These are phyloP conservation scores for Fomitopsis betulina DNA, from an alignment of 1,284 basidiomycete species.

Conservation along the genomic window DNA sequence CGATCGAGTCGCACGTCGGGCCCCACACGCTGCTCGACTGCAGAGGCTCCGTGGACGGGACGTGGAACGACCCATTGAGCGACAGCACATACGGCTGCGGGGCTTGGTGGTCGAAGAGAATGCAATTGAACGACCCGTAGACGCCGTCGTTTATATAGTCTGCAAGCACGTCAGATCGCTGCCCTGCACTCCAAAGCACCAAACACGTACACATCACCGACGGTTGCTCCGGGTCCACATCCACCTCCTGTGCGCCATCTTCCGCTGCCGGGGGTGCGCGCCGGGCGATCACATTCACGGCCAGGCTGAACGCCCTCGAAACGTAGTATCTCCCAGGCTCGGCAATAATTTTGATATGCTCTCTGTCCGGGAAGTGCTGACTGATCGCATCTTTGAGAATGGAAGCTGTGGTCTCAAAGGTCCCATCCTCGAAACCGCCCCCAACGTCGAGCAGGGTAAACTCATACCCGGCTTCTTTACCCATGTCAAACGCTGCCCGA, in stretches of 20 bases:
- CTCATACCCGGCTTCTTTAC: slow-evolving; percentile 72
- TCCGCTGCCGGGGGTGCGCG: slow-evolving; percentile 50
- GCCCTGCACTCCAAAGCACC: slow-evolving; percentile 4
- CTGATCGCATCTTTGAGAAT: slow-evolving; percentile 75
- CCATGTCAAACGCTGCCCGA: slow-evolving; percentile 86
- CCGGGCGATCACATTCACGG: slow-evolving; percentile 92
- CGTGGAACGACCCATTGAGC: slow-evolving; percentile 37
- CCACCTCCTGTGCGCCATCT: slow-evolving; percentile 24
- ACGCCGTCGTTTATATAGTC: slow-evolving; percentile 99
- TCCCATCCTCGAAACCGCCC: slow-evolving; percentile 91
- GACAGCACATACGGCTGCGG: slow-evolving; percentile 67
- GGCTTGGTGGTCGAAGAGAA: slow-evolving; percentile 76
- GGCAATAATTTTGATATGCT: slow-evolving; percentile 81
- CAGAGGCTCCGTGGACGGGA: slow-evolving; percentile 42
- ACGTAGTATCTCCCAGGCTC: slow-evolving; percentile 98
- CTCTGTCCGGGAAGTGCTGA: slow-evolving; percentile 81
- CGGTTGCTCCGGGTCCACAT: slow-evolving; percentile 46
- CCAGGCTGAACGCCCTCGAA: slow-evolving; percentile 88
- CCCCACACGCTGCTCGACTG: slow-evolving; percentile 63
- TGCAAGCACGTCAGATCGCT: slow-evolving; percentile 28
- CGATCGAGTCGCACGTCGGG: slow-evolving; percentile 73
- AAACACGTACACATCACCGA: slow-evolving; percentile 75
- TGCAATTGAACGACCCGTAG: slow-evolving; percentile 97
- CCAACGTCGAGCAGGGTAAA: slow-evolving; percentile 91
- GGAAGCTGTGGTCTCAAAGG: slow-evolving; percentile 80